Evolutionary conservation across 352 stramenopile species (phyloP), one percentile per base, ranked within the genome.

Genomic region (Globisporangium irregulare): DNA sequence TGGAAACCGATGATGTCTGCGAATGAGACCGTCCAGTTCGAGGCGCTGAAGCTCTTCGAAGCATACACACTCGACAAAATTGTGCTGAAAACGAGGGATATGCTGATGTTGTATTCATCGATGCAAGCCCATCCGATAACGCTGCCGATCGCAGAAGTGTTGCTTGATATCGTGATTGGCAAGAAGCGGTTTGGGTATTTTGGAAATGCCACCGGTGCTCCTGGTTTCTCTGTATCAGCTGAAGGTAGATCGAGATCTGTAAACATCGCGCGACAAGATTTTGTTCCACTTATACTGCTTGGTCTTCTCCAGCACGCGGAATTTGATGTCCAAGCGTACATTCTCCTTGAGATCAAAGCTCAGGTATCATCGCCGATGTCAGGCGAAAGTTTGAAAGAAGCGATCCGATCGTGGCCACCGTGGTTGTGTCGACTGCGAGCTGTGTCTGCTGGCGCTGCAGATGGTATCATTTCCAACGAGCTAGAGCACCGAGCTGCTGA

Each of bases 341-440:
- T 92, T 5, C 68, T 94, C 3, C 69, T 73, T 25, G 86, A 93
- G 75, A 75, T 93, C 59, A 76, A 78, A 46, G 32, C 68, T 24
- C 74, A 89, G 50, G 12, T 91, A n/a, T 59, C 73, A 20, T 86
- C 76, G 10, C 59, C 74, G 7, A 75, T 75, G 1, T 72, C 77
- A 51, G 81, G 82, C 10, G 78, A 89, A 51, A 84, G 63, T 20
- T 67, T 85, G 27, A 86, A 88, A 62, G 86, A 94, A 73, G 67
- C 80, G n/a, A 82, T 92, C 57, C 75, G 86, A 48, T 90, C 84
- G 3, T 93, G 86, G 86, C 84, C 86, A 32, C 71, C 78, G 15
- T 93, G 83, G 86, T 66, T 93, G 29, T 73, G 72, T 62, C 82
- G 78, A 43, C 64, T 92, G 9, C 72, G 77, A 61, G 78, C 73